Evolutionary conservation across 441 rosid genomes (phyloP), one percentile per base, ranked within the genome.

Genomic region (Euphorbia schlechtendalii): DNA sequence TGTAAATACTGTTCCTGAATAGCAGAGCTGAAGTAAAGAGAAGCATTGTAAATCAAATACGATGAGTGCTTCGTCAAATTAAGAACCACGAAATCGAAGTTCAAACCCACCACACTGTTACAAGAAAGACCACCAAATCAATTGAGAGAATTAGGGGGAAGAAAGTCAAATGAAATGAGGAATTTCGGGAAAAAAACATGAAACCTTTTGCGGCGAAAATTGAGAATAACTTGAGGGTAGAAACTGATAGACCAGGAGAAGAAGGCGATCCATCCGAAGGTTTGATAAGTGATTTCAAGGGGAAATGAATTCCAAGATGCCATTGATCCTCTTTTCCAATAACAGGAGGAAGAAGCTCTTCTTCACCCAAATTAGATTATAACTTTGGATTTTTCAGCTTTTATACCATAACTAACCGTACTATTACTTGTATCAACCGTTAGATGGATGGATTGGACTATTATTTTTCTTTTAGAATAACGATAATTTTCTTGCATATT

Each of bases 61-160:
- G 99, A 90, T 8, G 93, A 88, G 78, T 93, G 99, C 79, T 90
- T 93, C 2, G 96, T 90, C 83, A 90, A 76, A 80, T 93, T 90
- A 77, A 93, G 76, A 74, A 90, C 3, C 69, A 87, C 91, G 73
- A 88, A 90, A 74, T 93, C 99, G 69, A 93, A 90, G 74, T 84
- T 93, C 83, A 93, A 71, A 21, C 99, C 99, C 72, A 90, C 91
- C 65, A 93, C 97, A 52, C 96, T 93, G 77, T 12, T 8, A 10
- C 2, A 51, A 51, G 25, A 18, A 24, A 8, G 24, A 22, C 13
- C 56, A 51, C 1, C 28, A 43, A 54, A n/a, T 48, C 48, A 48
- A 54, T 18, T 20, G 13, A 28, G 30, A n/a, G 28, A 11, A 61
- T 18, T 0, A 46, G 8, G 15, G 43, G 8, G n/a, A 21, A 64